Evolutionary conservation across 78 protist species (phyloP).

Genomic region (Anaeramoeba flamelloides): DNA sequence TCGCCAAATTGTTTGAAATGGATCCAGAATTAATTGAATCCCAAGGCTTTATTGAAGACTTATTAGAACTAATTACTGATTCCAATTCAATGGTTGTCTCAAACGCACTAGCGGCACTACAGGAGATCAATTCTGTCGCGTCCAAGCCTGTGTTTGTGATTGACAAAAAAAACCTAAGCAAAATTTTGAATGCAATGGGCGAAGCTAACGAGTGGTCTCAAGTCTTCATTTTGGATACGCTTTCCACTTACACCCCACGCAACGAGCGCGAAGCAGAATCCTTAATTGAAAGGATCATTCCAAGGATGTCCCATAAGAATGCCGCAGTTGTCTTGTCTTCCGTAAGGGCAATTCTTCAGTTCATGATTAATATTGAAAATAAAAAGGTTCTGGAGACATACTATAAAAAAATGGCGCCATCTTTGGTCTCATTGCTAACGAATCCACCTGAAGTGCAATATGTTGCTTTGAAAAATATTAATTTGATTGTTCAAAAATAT

Average conservation of each 20-base stretch:
- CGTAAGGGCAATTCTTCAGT: not conserved
- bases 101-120: slow-evolving; percentile 9
- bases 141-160: too few species aligned
- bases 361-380: not conserved
- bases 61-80: not conserved
- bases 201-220: too few species aligned
- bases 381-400: not conserved
- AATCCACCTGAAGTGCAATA: slow-evolving; percentile 6
- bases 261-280: not conserved
- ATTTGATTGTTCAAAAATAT: not conserved
- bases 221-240: slow-evolving; percentile 80
- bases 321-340: not conserved
- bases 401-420: not conserved
- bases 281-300: not conserved
- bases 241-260: slow-evolving; percentile 48
- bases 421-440: slow-evolving; percentile 11
- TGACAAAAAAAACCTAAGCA: too few species aligned
- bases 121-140: too few species aligned
- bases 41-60: slow-evolving; percentile 59
- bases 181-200: too few species aligned
- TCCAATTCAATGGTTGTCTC: not conserved
- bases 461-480: not conserved
- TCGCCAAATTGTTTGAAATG: slow-evolving; percentile 88
- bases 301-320: not conserved
- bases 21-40: slow-evolving; percentile 58